Base-by-base conservation (phyloP, 352 stramenopile species). In the Pythium oligandrum region DNA sequence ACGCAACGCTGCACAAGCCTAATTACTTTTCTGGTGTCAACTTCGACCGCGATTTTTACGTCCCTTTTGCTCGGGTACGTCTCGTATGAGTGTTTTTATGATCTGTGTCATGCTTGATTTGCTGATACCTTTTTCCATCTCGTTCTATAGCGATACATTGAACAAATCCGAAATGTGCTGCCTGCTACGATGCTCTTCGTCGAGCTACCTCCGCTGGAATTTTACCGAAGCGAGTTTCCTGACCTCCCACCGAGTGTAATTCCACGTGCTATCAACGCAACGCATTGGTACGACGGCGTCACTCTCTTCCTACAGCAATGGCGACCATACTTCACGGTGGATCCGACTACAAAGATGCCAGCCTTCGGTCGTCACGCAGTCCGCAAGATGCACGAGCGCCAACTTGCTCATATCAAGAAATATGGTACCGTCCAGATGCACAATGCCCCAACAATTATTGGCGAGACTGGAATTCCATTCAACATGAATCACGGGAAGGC, bases 231-330 rank as follows among this genome's bases (percentile, higher is more conserved):
- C n/a, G 64, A 70, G 48, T 93, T 93, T 55, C 83, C 83, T 2
- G 68, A 82, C 7, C 82, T 93, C 48, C 67, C 80, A 4, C 51
- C 68, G 7, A 67, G 58, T 2, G 57, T 73, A 17, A 63, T 91
- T 34, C 78, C 83, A 12, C 74, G 69, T n/a, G 80, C 78, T 0
- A 72, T 90, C n/a, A 93, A 93, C 40, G 84, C 83, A 4, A 93
- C 76, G 7, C 90, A 97, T 61, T 97, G 86, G 84, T 97, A 97
- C 63, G 88, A 97, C 60, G 85, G 82, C 7, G 73, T 93, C 11
- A 96, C 88, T 53, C 65, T 97, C 5, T 95, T 97, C 48, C 44
- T 93, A 12, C 80, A 74, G 26, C 57, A 53, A 1, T 93, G 79
- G 77, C 55, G 70, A 6, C 66, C 83, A 11, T 91, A 80, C 55